phyloP scores from a whole-genome alignment of 1,284 basidiomycete species.

The Ceratobasidium papillatum region DNA sequence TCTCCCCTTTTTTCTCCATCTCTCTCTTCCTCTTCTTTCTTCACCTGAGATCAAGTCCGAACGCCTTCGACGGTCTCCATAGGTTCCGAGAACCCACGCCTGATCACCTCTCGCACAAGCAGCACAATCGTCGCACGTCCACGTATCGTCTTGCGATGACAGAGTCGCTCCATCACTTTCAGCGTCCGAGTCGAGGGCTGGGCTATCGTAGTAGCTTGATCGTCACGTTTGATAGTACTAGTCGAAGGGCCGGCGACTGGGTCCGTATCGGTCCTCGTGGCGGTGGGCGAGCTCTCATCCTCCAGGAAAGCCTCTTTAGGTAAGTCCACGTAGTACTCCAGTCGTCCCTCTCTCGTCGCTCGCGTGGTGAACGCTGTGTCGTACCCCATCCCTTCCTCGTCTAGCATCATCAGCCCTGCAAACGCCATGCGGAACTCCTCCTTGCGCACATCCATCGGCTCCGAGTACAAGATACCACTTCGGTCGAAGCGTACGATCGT shows the following conservation, averaged over 20 bases:
- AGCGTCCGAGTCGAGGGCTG: not conserved
- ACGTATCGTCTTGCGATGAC: conserved; percentile 22
- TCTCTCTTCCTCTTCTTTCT: not conserved
- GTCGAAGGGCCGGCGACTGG: not conserved
- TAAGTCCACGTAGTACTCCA: conserved; percentile 16
- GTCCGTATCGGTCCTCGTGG: not conserved
- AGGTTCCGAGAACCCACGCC: not conserved
- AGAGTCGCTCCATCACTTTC: conserved; percentile 17
- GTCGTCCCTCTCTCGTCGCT: not conserved
- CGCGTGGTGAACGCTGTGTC: conserved; percentile 10
- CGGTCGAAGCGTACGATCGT: conserved; percentile 31
- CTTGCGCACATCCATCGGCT: not conserved
- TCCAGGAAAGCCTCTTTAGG: not conserved
- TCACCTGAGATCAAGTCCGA: not conserved
- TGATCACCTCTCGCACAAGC: not conserved
- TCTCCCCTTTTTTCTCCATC: not conserved
- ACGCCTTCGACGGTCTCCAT: not conserved
- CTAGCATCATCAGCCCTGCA: conserved; percentile 8
- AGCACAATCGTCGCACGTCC: conserved; percentile 35
- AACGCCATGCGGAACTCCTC: conserved; percentile 11
- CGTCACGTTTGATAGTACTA: not conserved
- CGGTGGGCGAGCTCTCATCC: not conserved
- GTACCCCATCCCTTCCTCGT: not conserved
- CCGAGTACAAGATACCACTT: conserved; percentile 10
- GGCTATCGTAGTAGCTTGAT: no score